Base-by-base conservation (phyloP, 345 rosid species). In the Lepidium aucheri region DNA sequence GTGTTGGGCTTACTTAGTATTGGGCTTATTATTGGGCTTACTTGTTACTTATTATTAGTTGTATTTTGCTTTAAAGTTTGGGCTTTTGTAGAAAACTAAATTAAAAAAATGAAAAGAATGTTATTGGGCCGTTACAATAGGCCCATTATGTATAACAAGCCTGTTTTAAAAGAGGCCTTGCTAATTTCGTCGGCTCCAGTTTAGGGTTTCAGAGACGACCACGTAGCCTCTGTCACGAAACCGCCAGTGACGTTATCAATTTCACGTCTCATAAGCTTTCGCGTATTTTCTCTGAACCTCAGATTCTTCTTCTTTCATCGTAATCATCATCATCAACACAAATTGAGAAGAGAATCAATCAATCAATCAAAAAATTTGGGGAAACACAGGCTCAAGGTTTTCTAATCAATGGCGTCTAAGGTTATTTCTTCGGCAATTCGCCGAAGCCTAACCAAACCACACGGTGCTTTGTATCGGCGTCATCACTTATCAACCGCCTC, bases 401-500 rank as follows among this genome's bases (percentile, higher is more conserved):
- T 32, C 10, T n/a, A 14, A 20, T 39, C 61, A n/a, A 90, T 90
- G 97, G 88, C 95, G 32, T 76, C 86, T 26, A 90, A 76, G 68
- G 74, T 80, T 34, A 54, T 82, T 33, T 77, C 80, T 49, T 76
- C 88, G 62, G 22, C 85, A 4, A 65, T 80, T 63, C 84, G 91
- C 65, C 72, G 74, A 67, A 17, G 76, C 34, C 62, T 84, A 55
- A 39, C 56, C 49, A 60, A 60, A 1, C 32, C 65, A 9, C 12
- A 42, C 16, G 14, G 28, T 32, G 57, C 16, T 28, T 65, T 63
- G 1, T 49, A 59, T 36, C 75, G 75, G 40, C 54, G 66, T 22
- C 78, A 72, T 9, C 71, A 75, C 18, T 67, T 83, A 7, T 68
- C 85, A 3, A 67, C 88, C 7, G 82, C 69, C 35, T 64, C 76